Evolutionary conservation across 768 basidiomycete species (phyloP).

Genomic region (Hygrocybe coccinea): DNA sequence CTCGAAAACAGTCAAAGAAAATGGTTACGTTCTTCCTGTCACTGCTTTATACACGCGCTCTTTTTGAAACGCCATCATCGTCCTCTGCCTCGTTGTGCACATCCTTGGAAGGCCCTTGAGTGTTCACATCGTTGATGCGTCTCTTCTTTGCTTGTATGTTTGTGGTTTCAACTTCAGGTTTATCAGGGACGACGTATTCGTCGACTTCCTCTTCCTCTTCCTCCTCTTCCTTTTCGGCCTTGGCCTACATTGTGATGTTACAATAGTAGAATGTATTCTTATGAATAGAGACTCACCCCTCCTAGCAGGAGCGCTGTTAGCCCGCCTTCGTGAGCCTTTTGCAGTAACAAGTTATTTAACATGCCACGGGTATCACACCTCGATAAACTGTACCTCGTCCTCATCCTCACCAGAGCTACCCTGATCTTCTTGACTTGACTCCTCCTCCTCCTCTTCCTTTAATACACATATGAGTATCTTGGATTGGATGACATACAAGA

Average conservation of each 20-base stretch:
- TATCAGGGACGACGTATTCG: slow-evolving; percentile 28
- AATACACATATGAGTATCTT: slow-evolving; percentile 17
- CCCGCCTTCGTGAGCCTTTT: background rate
- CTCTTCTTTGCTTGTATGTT: slow-evolving; percentile 32
- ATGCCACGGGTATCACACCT: background rate
- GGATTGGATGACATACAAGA: background rate
- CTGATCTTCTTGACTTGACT: background rate
- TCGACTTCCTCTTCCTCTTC: slow-evolving; percentile 22
- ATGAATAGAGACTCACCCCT: background rate
- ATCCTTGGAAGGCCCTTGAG: background rate
- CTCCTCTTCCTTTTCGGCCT: slow-evolving; percentile 26
- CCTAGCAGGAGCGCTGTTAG: slow-evolving; percentile 7
- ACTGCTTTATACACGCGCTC: slow-evolving; percentile 36
- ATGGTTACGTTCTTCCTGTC: too few relatives aligned
- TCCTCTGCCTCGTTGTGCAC: slow-evolving; percentile 24
- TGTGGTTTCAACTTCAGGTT: slow-evolving; percentile 17
- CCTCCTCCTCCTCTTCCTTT: slow-evolving; percentile 26
- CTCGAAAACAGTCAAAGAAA: too few relatives aligned
- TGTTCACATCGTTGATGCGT: slow-evolving; percentile 28
- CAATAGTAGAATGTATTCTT: background rate
- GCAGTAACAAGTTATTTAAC: background rate
- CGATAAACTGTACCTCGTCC: slow-evolving; percentile 22
- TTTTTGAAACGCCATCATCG: slow-evolving; percentile 36
- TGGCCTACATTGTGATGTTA: slow-evolving; percentile 8
- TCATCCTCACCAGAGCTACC: slow-evolving; percentile 12